Percentiles rank a stretch among this genome's conserved stretches.
Conservation (phyloP, 2,329 filamentous ascomycete genomes). For the Colletotrichum sp. region DNA sequence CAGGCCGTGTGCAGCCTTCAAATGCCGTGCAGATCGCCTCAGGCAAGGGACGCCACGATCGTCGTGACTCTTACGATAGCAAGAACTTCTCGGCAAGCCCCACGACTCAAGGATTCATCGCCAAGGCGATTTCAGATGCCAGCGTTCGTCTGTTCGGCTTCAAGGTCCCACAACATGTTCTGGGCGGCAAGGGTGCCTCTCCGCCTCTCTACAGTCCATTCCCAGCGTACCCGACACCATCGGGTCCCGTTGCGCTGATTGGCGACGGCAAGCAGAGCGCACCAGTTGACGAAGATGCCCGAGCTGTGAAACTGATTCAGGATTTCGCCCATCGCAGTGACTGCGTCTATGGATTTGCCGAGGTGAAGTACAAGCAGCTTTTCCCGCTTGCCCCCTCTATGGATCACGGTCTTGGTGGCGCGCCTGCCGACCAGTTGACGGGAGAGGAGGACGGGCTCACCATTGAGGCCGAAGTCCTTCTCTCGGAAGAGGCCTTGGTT, state of each 20-base stretch:
- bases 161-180: conserved; percentile 68
- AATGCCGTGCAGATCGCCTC: conserved; percentile 77
- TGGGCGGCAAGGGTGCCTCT: conserved; percentile 65
- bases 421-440: conserved; percentile 57
- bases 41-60: conserved; percentile 72
- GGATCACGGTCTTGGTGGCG: conserved; percentile 72
- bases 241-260: conserved; percentile 65
- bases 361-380: conserved; percentile 98
- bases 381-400: conserved; percentile 84
- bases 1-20: conserved; percentile 69
- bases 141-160: conserved; percentile 78
- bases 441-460: conserved; percentile 79
- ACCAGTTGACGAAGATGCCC: conserved; percentile 78
- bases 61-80: conserved; percentile 78
- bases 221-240: conserved; percentile 79
- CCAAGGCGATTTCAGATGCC: conserved; percentile 93
- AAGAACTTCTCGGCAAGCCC: conserved; percentile 72
- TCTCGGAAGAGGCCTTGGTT: conserved; percentile 94
- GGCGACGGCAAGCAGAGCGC: conserved; percentile 67
- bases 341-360: conserved; percentile 95
- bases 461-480: conserved; percentile 79
- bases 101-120: conserved; percentile 88
- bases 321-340: conserved; percentile 93
- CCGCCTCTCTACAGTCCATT: conserved; percentile 84
- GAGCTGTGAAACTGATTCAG: conserved; percentile 82